These are phyloP conservation scores for Carex arenaria DNA, from an alignment of 202 grass and related monocot genomes.

Conservation along the genomic window DNA sequence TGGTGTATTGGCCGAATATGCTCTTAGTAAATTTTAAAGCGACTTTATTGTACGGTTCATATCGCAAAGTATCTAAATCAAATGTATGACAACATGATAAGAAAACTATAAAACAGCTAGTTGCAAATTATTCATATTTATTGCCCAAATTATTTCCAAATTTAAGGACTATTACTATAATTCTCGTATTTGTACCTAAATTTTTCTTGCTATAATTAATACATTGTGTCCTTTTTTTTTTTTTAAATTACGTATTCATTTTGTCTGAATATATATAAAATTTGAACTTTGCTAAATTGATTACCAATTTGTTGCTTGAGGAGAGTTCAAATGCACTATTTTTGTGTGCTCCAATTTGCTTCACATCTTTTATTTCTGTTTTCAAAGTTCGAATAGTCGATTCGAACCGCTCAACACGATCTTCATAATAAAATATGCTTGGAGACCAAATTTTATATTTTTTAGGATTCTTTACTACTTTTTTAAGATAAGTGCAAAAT, in stretches of 20 bases:
- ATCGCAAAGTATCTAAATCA: not conserved
- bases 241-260: too few relatives aligned
- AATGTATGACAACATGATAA: not conserved
- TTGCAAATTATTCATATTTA: not conserved
- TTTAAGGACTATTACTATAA: not conserved
- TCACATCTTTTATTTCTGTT: too few relatives aligned
- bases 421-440: too few relatives aligned
- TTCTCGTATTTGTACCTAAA: not conserved
- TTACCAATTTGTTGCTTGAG: not conserved
- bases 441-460: too few relatives aligned
- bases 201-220: not conserved
- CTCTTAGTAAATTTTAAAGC: not conserved
- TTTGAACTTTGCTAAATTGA: not conserved
- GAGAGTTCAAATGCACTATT: too few relatives aligned
- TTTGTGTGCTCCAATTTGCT: too few relatives aligned
- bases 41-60: not conserved
- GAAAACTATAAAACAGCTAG: not conserved
- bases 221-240: not conserved
- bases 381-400: too few relatives aligned
- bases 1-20: too few relatives aligned
- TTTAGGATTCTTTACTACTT: too few relatives aligned
- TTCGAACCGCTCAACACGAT: too few relatives aligned
- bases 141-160: not conserved
- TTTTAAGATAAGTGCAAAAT: too few relatives aligned
- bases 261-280: too few relatives aligned